Base-by-base conservation (phyloP, 192 early-diverging fungal species). In the Radiomyces spectabilis region DNA sequence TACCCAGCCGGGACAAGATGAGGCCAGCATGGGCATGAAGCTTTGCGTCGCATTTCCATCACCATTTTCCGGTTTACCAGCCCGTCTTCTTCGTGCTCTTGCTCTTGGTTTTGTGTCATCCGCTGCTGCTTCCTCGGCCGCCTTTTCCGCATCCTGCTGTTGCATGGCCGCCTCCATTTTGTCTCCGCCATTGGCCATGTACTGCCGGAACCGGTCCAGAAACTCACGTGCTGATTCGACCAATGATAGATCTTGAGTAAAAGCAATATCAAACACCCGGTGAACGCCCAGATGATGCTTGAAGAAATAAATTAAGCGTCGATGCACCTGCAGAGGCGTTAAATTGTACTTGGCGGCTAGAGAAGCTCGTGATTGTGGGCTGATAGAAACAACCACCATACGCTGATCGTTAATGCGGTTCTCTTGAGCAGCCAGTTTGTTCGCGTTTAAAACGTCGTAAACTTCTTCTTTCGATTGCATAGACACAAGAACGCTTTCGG, bases 391-490 rank as follows among this genome's bases (percentile, higher is more conserved):
- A 2, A 96, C 87, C 2, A 96, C 72, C 2, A 77, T 82, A 34
- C 75, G 68, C 32, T 71, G 59, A 16, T 57, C 61, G 33, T 63
- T 57, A 13, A 61, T 57, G 2, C 61, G 70, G 32, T 57, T 43
- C 8, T 42, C 29, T 5, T 40, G 40, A 41, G 52, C 30, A 15
- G 65, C 79, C 7, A 53, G 45, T 41, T 69, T 53, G 59, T 92
- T 93, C 18, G 62, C 63, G 16, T 74, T 63, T 39, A 94, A 57
- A 18, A 86, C 71, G 16, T 76, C 73, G 49, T 79, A 80, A 29
- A 99, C 73, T 58, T 99, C 94, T 43, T 92, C 79, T 65, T 96
- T 89, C 8, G 86, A 90, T 68, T 99, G 97, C 79, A 91, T 80
- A 1, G 87, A 81, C 50, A 99, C 84, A 21, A 99, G 69, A 5